Conservation (phyloP, 495 filamentous ascomycete genomes). For the Bacidia rubella region DNA sequence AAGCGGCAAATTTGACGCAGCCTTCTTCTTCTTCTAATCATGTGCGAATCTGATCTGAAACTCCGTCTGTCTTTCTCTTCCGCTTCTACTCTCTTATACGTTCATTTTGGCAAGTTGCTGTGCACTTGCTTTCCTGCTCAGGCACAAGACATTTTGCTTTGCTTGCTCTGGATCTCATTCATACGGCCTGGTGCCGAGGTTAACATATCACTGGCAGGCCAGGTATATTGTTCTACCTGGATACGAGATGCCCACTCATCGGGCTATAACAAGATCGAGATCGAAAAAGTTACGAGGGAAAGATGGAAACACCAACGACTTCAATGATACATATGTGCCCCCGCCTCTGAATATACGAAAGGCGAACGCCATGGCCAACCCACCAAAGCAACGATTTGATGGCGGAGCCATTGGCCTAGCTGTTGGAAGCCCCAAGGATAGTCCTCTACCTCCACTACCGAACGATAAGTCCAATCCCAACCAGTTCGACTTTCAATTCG, state of each 20-base stretch:
- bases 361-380: not conserved
- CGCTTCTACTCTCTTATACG: not conserved
- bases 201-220: not conserved
- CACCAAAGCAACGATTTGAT: conserved; percentile 11
- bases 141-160: not conserved
- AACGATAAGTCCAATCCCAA: conserved; percentile 7
- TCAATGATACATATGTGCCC: not conserved
- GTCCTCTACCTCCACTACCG: conserved; percentile 17
- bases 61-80: not conserved
- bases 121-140: conserved; percentile 1
- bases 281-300: not conserved
- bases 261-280: conserved; percentile 7
- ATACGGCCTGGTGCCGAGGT: not conserved
- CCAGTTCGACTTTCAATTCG: conserved; percentile 9
- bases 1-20: not conserved
- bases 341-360: conserved; percentile 1
- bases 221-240: not conserved
- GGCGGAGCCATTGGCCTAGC: conserved; percentile 38
- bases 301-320: not conserved
- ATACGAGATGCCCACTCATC: conserved; percentile 7
- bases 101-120: not conserved
- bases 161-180: not conserved
- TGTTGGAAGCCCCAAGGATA: conserved; percentile 36
- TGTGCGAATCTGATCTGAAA: not conserved
- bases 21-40: not conserved